phyloP scores from a whole-genome alignment of 169 alveolate genomes.

The Plasmodium gonderi region DNA sequence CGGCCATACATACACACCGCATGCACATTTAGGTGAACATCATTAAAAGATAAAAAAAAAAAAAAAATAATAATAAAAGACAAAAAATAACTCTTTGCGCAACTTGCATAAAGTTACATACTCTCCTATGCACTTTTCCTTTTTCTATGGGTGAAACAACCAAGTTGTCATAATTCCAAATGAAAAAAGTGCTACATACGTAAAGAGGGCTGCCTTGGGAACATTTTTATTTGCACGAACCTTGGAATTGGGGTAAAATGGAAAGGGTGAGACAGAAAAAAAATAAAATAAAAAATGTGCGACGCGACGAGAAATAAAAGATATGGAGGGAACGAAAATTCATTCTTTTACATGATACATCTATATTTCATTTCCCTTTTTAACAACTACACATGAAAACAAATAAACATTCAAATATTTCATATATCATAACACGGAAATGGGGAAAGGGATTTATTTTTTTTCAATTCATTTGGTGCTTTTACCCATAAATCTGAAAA shows the following conservation, averaged over 20 bases:
- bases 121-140: neutral
- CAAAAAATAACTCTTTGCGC: neutral
- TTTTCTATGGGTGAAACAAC: constrained; percentile 83
- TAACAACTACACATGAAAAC: neutral
- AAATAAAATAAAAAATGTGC: neutral
- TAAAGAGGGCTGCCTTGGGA: constrained; percentile 84
- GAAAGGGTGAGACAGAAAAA: neutral
- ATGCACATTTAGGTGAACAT: neutral
- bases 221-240: constrained; percentile 81
- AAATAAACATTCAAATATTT: too few relatives aligned
- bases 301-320: neutral
- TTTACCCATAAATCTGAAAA: constrained; percentile 87
- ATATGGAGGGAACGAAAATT: too few relatives aligned
- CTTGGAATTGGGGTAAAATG: constrained; percentile 17
- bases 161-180: constrained; percentile 86
- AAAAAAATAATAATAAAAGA: neutral
- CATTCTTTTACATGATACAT: too few relatives aligned
- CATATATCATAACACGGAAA: too few relatives aligned
- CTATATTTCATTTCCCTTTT: too few relatives aligned
- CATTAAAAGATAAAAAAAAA: neutral
- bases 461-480: neutral
- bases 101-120: neutral
- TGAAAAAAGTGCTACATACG: constrained; percentile 84
- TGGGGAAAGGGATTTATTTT: neutral
- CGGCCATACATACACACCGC: neutral